phyloP scores from a whole-genome alignment of 2,329 filamentous ascomycete species.

The Pseudogymnoascus sp. region DNA sequence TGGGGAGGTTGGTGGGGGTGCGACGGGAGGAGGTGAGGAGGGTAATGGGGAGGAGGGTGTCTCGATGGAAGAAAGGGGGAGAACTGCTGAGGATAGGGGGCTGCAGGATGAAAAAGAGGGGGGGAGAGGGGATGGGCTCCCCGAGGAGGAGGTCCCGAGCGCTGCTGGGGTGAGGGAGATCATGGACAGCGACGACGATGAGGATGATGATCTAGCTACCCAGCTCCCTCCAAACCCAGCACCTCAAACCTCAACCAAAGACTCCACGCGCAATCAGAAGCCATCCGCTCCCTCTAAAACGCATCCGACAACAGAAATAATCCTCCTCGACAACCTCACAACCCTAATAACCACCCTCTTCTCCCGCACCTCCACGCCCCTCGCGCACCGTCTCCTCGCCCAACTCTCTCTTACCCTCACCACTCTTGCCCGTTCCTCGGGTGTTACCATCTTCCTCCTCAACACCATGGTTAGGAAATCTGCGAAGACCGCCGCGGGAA shows the following conservation, averaged over 20 bases:
- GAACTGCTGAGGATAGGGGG: neutral
- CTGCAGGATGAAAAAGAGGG: neutral
- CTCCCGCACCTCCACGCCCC: conserved; percentile 32
- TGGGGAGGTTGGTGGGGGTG: conserved; percentile 37
- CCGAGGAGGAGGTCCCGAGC: neutral
- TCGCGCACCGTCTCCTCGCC: conserved; percentile 43
- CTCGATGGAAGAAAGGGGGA: conserved; percentile 2
- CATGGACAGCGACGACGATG: conserved; percentile 36
- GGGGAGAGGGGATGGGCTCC: neutral
- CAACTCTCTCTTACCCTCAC: conserved; percentile 42
- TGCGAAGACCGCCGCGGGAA: neutral
- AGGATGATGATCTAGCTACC: conserved; percentile 11
- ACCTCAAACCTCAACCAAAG: neutral
- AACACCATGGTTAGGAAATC: conserved; percentile 36
- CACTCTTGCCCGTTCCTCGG: conserved; percentile 37
- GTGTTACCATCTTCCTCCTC: conserved; percentile 45
- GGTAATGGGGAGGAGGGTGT: too few relatives aligned
- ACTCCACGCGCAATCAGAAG: neutral
- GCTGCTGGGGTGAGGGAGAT: conserved; percentile 23
- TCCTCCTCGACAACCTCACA: conserved; percentile 50
- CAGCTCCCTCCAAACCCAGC: neutral
- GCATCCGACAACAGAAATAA: conserved; percentile 31
- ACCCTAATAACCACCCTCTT: conserved; percentile 46
- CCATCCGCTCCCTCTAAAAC: neutral
- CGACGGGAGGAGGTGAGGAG: too few relatives aligned